These are phyloP conservation scores for Erythrobasidium yunnanense DNA, from an alignment of 768 basidiomycete genomes.

Conservation along the genomic window DNA sequence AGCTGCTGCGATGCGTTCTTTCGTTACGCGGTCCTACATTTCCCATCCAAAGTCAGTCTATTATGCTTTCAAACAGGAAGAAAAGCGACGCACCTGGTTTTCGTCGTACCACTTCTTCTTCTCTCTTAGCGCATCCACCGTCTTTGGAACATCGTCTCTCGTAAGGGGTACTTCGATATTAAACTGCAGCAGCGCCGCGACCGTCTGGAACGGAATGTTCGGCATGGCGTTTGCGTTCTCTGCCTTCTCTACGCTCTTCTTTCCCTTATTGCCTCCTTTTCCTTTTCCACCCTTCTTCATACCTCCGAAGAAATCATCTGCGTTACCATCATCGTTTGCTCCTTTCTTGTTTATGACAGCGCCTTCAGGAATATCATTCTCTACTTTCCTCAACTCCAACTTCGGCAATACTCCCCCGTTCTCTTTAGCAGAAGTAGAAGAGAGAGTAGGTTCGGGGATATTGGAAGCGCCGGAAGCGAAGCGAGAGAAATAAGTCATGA, in stretches of 20 bases:
- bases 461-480: slow-evolving; percentile 45
- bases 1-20: slow-evolving; percentile 33
- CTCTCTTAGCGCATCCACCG: slow-evolving; percentile 76
- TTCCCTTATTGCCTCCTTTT: slow-evolving; percentile 40
- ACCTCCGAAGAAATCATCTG: slow-evolving; percentile 61
- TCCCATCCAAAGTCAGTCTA: not conserved
- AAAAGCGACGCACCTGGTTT: slow-evolving; percentile 58
- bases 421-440: slow-evolving; percentile 36
- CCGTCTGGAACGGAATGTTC: slow-evolving; percentile 71
- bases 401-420: slow-evolving; percentile 60
- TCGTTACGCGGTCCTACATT: slow-evolving; percentile 35
- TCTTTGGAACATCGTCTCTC: slow-evolving; percentile 62
- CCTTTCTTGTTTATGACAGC: slow-evolving; percentile 79
- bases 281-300: slow-evolving; percentile 52
- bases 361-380: slow-evolving; percentile 55
- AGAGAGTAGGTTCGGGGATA: slow-evolving; percentile 27
- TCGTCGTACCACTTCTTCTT: slow-evolving; percentile 94
- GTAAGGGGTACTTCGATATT: slow-evolving; percentile 83
- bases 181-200: slow-evolving; percentile 72
- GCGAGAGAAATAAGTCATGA: slow-evolving; percentile 72
- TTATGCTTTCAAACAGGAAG: not conserved
- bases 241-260: slow-evolving; percentile 37
- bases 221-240: slow-evolving; percentile 43
- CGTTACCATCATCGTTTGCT: slow-evolving; percentile 52
- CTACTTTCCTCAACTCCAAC: slow-evolving; percentile 75